Evolutionary conservation across 2,329 filamentous ascomycete genomes (phyloP).

Genomic region (Cadophora sp.): DNA sequence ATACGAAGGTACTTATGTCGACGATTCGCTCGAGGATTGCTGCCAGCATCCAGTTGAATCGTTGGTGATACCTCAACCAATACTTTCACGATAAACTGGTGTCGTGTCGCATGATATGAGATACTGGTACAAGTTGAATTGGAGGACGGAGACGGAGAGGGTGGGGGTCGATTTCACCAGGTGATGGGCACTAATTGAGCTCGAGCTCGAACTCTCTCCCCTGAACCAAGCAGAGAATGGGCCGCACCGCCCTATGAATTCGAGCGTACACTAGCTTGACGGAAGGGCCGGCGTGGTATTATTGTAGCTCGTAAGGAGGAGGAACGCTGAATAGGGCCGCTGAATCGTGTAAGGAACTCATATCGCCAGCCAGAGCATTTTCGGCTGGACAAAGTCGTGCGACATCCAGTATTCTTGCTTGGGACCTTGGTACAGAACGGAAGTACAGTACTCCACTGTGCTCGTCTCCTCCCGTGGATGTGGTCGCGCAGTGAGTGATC

Average conservation of each 20-base stretch:
- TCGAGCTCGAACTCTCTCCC: neutral
- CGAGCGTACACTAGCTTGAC: slow-evolving; percentile 12
- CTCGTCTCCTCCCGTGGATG: neutral
- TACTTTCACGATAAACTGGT: slow-evolving; percentile 4
- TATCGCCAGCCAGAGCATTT: neutral
- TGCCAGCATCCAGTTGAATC: slow-evolving; percentile 2
- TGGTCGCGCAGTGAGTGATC: neutral
- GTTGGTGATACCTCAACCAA: slow-evolving; percentile 1
- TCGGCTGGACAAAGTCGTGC: neutral
- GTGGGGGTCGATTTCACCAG: neutral
- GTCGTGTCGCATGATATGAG: slow-evolving; percentile 4
- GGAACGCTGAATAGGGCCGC: neutral
- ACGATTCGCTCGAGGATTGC: slow-evolving; percentile 1
- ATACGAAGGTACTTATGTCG: neutral
- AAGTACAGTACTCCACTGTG: too few species aligned
- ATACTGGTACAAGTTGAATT: neutral
- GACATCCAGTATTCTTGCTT: neutral
- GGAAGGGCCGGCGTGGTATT: neutral
- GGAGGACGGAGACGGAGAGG: neutral
- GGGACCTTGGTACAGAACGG: neutral
- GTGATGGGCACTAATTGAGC: neutral
- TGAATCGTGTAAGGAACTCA: neutral
- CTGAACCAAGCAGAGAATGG: slow-evolving; percentile 4
- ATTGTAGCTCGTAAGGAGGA: neutral
- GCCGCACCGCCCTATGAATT: neutral